A percentile compares a stretch with the other conserved stretches of the same genome.
Conservation (phyloP, 441 rosid genomes). For the Cnidoscolus chayamansa region DNA sequence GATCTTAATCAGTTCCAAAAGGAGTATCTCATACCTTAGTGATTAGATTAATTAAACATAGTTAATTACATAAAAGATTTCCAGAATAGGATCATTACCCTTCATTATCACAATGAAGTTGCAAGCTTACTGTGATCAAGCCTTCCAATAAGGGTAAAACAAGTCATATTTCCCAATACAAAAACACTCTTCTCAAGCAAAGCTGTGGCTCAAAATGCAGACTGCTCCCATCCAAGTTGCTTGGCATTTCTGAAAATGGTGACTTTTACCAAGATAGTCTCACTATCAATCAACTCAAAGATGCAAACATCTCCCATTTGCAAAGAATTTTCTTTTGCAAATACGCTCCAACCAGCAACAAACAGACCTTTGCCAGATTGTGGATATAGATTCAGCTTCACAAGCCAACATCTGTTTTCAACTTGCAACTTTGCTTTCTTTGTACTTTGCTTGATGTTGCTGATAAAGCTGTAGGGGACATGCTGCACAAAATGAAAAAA, state of each 20-base stretch:
- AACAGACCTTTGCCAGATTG: background rate
- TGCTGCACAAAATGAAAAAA: background rate
- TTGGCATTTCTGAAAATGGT: slow-evolving; percentile 5
- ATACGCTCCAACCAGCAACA: slow-evolving; percentile 17
- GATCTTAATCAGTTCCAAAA: too few species aligned
- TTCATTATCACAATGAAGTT: background rate
- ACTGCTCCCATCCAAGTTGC: too few species aligned
- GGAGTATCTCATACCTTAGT: too few species aligned
- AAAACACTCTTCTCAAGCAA: too few species aligned
- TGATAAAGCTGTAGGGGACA: background rate
- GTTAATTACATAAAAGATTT: too few species aligned
- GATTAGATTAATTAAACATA: too few species aligned
- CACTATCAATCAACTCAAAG: slow-evolving; percentile 21
- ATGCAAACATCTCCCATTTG: slow-evolving; percentile 23
- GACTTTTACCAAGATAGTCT: background rate
- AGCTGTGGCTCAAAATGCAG: too few species aligned
- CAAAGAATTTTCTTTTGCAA: slow-evolving; percentile 24
- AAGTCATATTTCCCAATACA: background rate
- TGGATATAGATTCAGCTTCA: background rate
- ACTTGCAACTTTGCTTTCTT: background rate
- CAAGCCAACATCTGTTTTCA: background rate
- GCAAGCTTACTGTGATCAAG: background rate
- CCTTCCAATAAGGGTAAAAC: background rate
- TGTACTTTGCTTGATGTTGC: background rate
- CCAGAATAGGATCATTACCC: background rate